Evolutionary conservation across 192 early-diverging fungal species (phyloP).

Genomic region (Coemansia sp.): DNA sequence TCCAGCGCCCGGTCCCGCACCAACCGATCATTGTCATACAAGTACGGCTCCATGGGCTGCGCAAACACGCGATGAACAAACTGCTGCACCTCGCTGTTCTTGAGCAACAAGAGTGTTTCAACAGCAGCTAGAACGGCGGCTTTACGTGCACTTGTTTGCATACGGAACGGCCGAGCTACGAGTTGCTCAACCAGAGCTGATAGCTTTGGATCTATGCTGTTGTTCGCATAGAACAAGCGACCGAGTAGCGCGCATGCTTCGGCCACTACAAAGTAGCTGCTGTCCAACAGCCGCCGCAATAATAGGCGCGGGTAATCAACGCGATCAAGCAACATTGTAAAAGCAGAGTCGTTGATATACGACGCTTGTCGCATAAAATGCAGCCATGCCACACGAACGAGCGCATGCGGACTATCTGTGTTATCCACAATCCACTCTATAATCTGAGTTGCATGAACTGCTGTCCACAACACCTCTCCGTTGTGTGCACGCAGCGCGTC

Average conservation of each 20-base stretch:
- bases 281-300: slow-evolving; percentile 28
- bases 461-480: neutral
- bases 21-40: slow-evolving; percentile 32
- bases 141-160: neutral
- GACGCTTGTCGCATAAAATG: slow-evolving; percentile 35
- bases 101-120: neutral
- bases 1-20: slow-evolving; percentile 48
- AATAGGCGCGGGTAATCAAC: slow-evolving; percentile 24
- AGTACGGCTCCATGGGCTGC: slow-evolving; percentile 14
- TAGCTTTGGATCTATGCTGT: slow-evolving; percentile 13
- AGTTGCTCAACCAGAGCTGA: slow-evolving; percentile 5
- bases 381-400: slow-evolving; percentile 33
- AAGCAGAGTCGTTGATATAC: neutral
- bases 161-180: neutral
- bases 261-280: slow-evolving; percentile 43
- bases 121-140: slow-evolving; percentile 3
- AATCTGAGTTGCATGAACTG: neutral
- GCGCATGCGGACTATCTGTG: slow-evolving; percentile 40
- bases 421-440: slow-evolving; percentile 23
- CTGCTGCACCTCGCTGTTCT: neutral
- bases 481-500: slow-evolving; percentile 5
- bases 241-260: slow-evolving; percentile 33
- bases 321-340: slow-evolving; percentile 1
- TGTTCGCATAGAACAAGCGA: slow-evolving; percentile 10
- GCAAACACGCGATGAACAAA: slow-evolving; percentile 6